Evolutionary conservation across 495 filamentous ascomycete genomes (phyloP).

Genomic region (Aspergillus cristatus): DNA sequence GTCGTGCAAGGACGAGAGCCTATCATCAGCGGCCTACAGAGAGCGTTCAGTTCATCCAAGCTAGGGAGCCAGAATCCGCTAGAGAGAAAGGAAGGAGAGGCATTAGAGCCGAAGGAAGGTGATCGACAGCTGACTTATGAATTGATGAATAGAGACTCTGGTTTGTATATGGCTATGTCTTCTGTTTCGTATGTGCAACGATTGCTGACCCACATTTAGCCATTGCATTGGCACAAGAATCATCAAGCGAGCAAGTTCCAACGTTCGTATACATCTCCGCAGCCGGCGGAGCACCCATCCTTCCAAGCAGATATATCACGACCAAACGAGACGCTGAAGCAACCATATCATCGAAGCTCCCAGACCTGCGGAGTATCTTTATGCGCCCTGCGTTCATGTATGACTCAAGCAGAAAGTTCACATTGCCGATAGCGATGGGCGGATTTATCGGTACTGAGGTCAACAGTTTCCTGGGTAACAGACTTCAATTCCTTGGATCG

Average conservation of each 20-base stretch:
- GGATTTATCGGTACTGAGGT: slow-evolving; percentile 58
- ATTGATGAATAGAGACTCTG: slow-evolving; percentile 90
- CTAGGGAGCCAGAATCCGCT: slow-evolving; percentile 60
- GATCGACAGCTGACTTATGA: slow-evolving; percentile 87
- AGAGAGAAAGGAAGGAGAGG: slow-evolving; percentile 43
- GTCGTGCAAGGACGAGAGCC: slow-evolving; percentile 75
- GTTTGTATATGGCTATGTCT: slow-evolving; percentile 23
- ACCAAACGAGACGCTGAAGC: slow-evolving; percentile 90
- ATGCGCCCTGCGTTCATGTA: slow-evolving; percentile 83
- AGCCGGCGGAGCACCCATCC: slow-evolving; percentile 69
- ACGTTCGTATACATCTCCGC: slow-evolving; percentile 85
- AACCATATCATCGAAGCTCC: slow-evolving; percentile 60
- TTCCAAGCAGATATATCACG: slow-evolving; percentile 77
- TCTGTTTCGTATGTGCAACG: neutral
- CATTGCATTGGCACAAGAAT: slow-evolving; percentile 78
- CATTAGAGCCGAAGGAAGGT: slow-evolving; percentile 52
- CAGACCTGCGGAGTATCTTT: slow-evolving; percentile 69
- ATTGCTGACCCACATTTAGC: slow-evolving; percentile 16
- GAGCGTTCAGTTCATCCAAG: slow-evolving; percentile 64
- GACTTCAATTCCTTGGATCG: slow-evolving; percentile 62
- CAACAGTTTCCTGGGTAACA: slow-evolving; percentile 65
- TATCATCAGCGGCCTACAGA: slow-evolving; percentile 59
- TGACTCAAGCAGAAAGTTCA: slow-evolving; percentile 71
- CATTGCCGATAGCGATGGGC: slow-evolving; percentile 70
- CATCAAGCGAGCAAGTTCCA: slow-evolving; percentile 49